These are phyloP conservation scores for Cryptococcus maquisensis DNA, from an alignment of 1,284 basidiomycete species.

Conservation along the genomic window DNA sequence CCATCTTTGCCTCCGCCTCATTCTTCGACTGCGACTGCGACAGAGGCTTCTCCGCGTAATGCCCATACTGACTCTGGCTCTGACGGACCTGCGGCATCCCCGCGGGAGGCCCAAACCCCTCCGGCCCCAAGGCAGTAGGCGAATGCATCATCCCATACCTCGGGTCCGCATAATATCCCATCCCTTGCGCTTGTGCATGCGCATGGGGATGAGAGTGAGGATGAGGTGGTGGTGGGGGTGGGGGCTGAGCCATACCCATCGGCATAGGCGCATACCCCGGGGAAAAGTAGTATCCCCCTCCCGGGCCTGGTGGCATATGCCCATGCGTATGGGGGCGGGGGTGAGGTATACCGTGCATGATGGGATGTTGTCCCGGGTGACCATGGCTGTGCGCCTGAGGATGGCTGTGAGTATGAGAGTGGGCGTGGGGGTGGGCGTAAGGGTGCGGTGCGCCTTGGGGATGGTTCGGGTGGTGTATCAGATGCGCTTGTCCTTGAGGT, in stretches of 20 bases:
- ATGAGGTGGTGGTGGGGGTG: too few species aligned
- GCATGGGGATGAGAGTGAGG: too few species aligned
- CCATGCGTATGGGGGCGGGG: neutral
- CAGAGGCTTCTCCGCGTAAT: too few species aligned
- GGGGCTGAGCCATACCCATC: neutral
- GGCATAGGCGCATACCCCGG: neutral
- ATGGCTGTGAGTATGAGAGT: neutral
- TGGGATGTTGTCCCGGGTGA: too few species aligned
- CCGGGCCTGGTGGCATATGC: neutral
- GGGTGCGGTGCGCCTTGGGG: neutral
- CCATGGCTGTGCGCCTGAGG: constrained; percentile 3
- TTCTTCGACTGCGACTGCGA: neutral
- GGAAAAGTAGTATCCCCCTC: neutral
- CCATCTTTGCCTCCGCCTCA: too few species aligned
- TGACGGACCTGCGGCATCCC: neutral
- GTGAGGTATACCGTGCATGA: constrained; percentile 4
- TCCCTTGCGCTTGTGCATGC: neutral
- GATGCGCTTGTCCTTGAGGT: neutral
- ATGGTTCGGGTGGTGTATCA: neutral
- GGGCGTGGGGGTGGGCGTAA: neutral
- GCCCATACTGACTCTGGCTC: too few species aligned
- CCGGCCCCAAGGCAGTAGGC: too few species aligned
- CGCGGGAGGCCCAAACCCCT: neutral
- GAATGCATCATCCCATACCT: constrained; percentile 1
- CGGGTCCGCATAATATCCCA: constrained; percentile 4